phyloP scores from a whole-genome alignment of 192 early-diverging fungal genomes.

The Globomyces pollinis-pini region DNA sequence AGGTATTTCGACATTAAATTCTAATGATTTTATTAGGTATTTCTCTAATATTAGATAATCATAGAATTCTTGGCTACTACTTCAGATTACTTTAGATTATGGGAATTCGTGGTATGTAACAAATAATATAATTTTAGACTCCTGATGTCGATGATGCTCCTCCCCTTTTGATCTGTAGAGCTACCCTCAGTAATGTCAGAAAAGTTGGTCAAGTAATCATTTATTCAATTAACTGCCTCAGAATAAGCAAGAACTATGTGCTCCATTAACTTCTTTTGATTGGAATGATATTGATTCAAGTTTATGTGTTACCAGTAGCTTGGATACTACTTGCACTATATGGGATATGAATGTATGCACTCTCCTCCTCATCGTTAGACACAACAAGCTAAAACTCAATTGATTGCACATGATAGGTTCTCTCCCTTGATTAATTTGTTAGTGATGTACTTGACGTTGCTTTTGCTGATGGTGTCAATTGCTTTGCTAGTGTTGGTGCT shows the following conservation, averaged over 20 bases:
- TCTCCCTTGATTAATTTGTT: no score
- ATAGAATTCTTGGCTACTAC: conserved; percentile 81
- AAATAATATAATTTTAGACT: no score
- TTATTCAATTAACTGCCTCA: not conserved
- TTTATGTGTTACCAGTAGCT: conserved; percentile 82
- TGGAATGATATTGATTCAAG: conserved; percentile 87
- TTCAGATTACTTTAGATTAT: conserved; percentile 80
- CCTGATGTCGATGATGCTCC: conserved; percentile 34
- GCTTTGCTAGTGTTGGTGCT: conserved; percentile 96
- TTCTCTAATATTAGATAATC: not conserved
- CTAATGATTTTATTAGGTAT: no score
- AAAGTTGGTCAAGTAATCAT: not conserved
- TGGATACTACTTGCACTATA: conserved; percentile 99
- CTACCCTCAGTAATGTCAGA: conserved; percentile 56
- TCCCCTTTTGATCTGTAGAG: conserved; percentile 35
- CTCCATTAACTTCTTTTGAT: conserved; percentile 94
- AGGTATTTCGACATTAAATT: no score
- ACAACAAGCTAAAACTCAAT: conserved; percentile 94
- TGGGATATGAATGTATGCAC: conserved; percentile 88
- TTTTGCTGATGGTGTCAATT: conserved; percentile 77
- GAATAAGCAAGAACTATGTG: conserved; percentile 65
- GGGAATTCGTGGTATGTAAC: conserved; percentile 68
- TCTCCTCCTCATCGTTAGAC: conserved; percentile 38
- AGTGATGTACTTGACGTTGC: conserved; percentile 98
- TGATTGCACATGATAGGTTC: conserved; percentile 99